Evolutionary conservation across 441 rosid species (phyloP).

Genomic region (Cnidoscolus chayamansa): DNA sequence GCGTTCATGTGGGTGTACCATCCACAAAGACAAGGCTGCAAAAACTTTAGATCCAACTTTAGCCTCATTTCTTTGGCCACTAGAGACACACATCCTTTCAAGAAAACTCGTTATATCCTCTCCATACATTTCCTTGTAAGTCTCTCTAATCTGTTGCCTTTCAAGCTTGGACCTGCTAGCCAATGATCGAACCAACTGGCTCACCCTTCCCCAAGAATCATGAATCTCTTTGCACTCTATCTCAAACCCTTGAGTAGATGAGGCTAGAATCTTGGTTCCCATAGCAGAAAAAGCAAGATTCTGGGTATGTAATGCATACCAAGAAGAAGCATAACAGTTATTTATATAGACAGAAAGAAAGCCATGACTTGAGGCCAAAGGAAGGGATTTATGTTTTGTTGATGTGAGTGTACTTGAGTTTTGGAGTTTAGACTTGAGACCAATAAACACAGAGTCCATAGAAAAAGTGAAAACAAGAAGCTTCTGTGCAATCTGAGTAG

Average conservation of each 20-base stretch:
- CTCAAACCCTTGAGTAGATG: conserved; percentile 32
- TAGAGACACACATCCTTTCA: conserved; percentile 12
- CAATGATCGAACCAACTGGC: conserved; percentile 30
- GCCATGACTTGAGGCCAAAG: conserved; percentile 29
- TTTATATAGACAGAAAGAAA: conserved; percentile 2
- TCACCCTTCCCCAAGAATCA: conserved; percentile 35
- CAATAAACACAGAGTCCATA: not conserved
- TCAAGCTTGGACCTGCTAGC: conserved; percentile 37
- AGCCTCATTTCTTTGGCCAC: conserved; percentile 15
- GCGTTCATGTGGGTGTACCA: conserved; percentile 48
- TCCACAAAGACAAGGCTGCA: conserved; percentile 38
- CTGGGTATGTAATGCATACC: not conserved
- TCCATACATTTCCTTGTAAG: conserved; percentile 41
- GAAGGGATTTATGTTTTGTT: conserved; percentile 26
- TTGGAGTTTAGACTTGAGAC: not conserved
- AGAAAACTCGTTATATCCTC: conserved; percentile 36
- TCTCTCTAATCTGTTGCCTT: conserved; percentile 36
- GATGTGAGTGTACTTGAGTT: not conserved
- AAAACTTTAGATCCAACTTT: conserved; percentile 19
- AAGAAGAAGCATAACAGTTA: not conserved
- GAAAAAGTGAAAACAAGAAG: conserved; percentile 12
- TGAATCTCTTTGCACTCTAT: conserved; percentile 50
- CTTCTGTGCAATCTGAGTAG: conserved; percentile 8
- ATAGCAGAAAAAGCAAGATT: not conserved
- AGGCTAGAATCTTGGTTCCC: conserved; percentile 30